A percentile compares a stretch with the other conserved stretches of the same genome.
These are phyloP conservation scores for Ophiobolus disseminans DNA, from an alignment of 2,329 filamentous ascomycete genomes.

Conservation along the genomic window DNA sequence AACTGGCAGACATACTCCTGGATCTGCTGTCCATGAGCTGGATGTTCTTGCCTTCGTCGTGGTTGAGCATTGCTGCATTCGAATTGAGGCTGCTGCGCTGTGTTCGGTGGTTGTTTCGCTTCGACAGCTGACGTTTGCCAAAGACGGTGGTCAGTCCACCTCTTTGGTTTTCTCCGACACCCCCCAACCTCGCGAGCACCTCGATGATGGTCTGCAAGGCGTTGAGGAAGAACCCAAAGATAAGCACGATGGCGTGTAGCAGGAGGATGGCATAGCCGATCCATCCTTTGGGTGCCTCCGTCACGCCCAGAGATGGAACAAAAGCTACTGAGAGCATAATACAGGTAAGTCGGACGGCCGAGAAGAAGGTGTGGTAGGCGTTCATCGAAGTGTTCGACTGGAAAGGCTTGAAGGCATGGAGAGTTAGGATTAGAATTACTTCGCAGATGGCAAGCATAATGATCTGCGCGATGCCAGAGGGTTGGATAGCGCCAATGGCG, in stretches of 20 bases:
- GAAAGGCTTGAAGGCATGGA: slow-evolving; percentile 90
- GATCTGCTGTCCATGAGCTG: slow-evolving; percentile 61
- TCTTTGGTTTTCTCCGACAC: slow-evolving; percentile 77
- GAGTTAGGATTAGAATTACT: slow-evolving; percentile 83
- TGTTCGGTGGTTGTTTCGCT: slow-evolving; percentile 69
- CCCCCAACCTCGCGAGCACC: slow-evolving; percentile 80
- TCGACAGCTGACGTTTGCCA: slow-evolving; percentile 85
- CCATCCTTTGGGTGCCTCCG: slow-evolving; percentile 85
- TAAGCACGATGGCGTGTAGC: slow-evolving; percentile 81
- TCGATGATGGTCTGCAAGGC: slow-evolving; percentile 90
- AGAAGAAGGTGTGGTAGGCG: slow-evolving; percentile 87
- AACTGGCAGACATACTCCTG: slow-evolving; percentile 68
- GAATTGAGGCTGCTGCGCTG: slow-evolving; percentile 84
- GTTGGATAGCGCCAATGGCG: slow-evolving; percentile 90
- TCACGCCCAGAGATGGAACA: slow-evolving; percentile 79
- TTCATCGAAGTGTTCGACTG: slow-evolving; percentile 96
- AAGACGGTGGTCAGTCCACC: slow-evolving; percentile 88
- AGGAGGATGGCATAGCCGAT: slow-evolving; percentile 91
- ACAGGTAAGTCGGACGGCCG: slow-evolving; percentile 75
- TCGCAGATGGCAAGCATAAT: slow-evolving; percentile 93
- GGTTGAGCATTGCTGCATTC: slow-evolving; percentile 78
- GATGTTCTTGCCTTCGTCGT: slow-evolving; percentile 70
- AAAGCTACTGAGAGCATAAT: slow-evolving; percentile 68
- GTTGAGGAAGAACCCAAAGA: slow-evolving; percentile 93
- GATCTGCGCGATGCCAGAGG: slow-evolving; percentile 90